Evolutionary conservation across 1,284 basidiomycete species (phyloP).

Genomic region (Microbotryum violaceum): DNA sequence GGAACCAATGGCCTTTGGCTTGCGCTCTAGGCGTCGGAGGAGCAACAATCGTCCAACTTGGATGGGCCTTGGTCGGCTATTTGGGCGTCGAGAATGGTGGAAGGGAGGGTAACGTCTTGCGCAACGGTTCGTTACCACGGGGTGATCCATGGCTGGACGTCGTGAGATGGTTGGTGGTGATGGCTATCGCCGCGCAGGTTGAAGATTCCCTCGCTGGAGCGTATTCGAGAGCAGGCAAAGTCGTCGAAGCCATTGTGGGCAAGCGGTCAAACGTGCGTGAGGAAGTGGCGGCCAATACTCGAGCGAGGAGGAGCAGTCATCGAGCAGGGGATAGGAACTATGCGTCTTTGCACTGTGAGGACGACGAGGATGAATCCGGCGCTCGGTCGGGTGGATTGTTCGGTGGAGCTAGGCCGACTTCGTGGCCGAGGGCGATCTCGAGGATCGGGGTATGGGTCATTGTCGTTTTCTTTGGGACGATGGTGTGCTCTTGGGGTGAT

Average conservation of each 20-base stretch:
- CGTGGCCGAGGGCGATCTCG: conserved; percentile 1
- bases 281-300: background rate
- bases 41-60: conserved; percentile 30
- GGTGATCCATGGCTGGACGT: conserved; percentile 31
- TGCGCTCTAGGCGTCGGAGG: conserved; percentile 28
- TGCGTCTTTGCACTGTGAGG: too few species aligned
- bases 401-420: too few species aligned
- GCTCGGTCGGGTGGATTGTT: too few species aligned
- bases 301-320: background rate
- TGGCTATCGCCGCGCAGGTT: conserved; percentile 26
- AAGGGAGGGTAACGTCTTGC: conserved; percentile 32
- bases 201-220: conserved; percentile 7
- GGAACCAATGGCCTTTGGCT: conserved; percentile 36
- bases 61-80: conserved; percentile 36
- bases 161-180: conserved; percentile 31
- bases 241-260: conserved; percentile 2
- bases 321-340: too few species aligned
- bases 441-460: conserved; percentile 16
- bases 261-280: background rate
- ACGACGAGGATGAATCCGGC: too few species aligned
- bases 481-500: conserved; percentile 15
- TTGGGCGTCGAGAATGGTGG: conserved; percentile 24
- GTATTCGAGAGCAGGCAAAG: conserved; percentile 10
- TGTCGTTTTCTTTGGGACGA: conserved; percentile 11
- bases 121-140: conserved; percentile 25